These are phyloP conservation scores for Viola pubescens DNA, from an alignment of 441 rosid genomes.

Conservation along the genomic window DNA sequence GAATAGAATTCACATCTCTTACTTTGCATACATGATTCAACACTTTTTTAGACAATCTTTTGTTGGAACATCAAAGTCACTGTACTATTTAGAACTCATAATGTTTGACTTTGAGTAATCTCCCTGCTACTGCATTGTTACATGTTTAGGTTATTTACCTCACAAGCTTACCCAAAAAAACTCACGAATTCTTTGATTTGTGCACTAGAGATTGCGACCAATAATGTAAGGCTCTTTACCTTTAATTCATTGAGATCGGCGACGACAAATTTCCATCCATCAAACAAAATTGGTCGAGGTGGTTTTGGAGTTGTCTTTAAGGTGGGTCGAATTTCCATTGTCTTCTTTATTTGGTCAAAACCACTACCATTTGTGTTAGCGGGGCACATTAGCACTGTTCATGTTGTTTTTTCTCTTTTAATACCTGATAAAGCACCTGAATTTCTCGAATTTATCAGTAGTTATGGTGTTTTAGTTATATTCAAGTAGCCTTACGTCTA, in stretches of 20 bases:
- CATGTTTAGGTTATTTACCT: no score
- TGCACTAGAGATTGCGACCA: conserved; percentile 47
- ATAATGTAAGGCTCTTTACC: conserved; percentile 62
- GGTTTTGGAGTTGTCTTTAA: conserved; percentile 85
- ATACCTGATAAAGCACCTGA: not conserved
- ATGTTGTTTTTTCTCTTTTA: not conserved
- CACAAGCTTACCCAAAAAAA: no score
- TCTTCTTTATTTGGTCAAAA: not conserved
- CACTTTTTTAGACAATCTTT: no score
- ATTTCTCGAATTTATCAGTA: no score
- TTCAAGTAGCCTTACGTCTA: not conserved
- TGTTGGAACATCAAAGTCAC: no score
- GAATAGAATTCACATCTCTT: no score
- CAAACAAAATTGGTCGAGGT: conserved; percentile 77
- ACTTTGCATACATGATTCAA: no score
- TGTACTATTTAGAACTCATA: no score
- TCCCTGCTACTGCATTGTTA: no score
- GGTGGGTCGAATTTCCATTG: conserved; percentile 36
- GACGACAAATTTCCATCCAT: conserved; percentile 61
- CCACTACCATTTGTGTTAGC: not conserved
- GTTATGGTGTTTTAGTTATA: no score
- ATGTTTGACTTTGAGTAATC: no score
- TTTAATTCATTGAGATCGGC: conserved; percentile 76
- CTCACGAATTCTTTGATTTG: no score
- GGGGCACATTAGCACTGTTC: not conserved